A percentile compares a stretch with the other conserved stretches of the same genome.
Conservation (phyloP, 169 alveolate species). For the Amoebophrya sp. region DNA sequence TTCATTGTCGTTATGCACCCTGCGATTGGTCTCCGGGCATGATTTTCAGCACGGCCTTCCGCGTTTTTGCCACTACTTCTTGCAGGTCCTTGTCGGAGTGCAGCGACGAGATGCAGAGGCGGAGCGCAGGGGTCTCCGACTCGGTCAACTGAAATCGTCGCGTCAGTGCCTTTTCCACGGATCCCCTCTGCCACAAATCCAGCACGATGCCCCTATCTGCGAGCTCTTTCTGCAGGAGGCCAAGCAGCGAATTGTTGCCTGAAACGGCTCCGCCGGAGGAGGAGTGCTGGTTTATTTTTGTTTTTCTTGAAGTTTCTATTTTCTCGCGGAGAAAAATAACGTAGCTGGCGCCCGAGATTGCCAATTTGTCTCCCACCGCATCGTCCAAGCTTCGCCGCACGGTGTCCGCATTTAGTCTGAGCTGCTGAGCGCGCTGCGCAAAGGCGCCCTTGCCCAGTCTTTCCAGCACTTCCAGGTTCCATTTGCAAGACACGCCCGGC, state of each 20-base stretch:
- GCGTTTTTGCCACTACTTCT: not conserved
- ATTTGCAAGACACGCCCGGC: constrained; percentile 28
- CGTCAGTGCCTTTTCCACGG: not conserved
- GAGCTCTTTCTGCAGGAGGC: not conserved
- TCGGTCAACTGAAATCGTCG: not conserved
- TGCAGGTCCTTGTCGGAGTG: not conserved
- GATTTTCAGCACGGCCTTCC: not conserved
- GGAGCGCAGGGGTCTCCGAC: not conserved
- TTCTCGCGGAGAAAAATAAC: not conserved
- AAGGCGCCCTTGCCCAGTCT: not conserved
- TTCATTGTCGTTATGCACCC: too few relatives aligned
- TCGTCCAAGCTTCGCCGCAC: too few relatives aligned
- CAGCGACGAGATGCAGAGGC: not conserved
- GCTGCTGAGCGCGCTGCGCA: not conserved
- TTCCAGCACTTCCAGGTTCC: not conserved
- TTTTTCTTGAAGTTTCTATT: too few relatives aligned
- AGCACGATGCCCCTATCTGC: not conserved
- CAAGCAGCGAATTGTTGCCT: too few relatives aligned
- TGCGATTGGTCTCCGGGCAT: too few relatives aligned
- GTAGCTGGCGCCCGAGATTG: not conserved
- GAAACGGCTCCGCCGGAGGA: too few relatives aligned
- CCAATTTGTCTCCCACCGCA: too few relatives aligned
- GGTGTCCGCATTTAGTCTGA: too few relatives aligned
- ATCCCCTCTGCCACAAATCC: not conserved
- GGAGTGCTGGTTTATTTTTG: too few relatives aligned